Evolutionary conservation across 179 eudicot species (phyloP).

Genomic region (Camellia oleifera): DNA sequence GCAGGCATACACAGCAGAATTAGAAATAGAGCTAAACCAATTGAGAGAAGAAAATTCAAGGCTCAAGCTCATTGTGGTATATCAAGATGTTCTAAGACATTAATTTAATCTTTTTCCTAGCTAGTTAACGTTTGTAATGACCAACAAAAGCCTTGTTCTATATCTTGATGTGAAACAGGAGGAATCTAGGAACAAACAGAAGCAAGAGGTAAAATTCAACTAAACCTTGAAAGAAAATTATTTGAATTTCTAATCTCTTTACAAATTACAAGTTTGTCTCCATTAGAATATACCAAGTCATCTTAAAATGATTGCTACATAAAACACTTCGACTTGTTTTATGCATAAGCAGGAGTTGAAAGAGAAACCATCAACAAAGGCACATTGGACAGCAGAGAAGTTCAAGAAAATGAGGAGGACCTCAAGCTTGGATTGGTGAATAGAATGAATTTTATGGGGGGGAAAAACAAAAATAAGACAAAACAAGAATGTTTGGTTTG

Average conservation of each 20-base stretch:
- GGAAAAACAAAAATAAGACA: background rate
- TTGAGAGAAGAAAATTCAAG: constrained; percentile 15
- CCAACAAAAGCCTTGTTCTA: background rate
- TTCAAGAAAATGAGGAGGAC: constrained; percentile 12
- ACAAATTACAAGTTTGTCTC: background rate
- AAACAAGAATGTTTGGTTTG: background rate
- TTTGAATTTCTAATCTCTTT: background rate
- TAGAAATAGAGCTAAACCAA: constrained; percentile 19
- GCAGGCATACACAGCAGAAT: constrained; percentile 18
- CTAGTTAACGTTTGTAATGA: background rate
- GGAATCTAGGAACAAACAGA: constrained; percentile 3
- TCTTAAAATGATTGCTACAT: no score
- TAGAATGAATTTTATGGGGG: background rate
- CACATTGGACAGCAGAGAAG: background rate
- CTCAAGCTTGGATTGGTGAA: constrained; percentile 13
- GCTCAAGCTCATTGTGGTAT: constrained; percentile 12
- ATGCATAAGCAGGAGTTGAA: background rate
- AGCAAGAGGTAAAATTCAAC: constrained; percentile 1
- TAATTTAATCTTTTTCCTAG: background rate
- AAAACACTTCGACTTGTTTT: background rate
- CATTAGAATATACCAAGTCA: no score
- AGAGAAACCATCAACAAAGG: background rate
- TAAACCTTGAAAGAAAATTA: background rate
- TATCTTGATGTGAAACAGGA: constrained; percentile 7
- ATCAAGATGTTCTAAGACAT: background rate